A percentile compares a stretch with the other conserved stretches of the same genome.
phyloP scores from a whole-genome alignment of 164 flowering plant genomes.

The Magnolia sinica region DNA sequence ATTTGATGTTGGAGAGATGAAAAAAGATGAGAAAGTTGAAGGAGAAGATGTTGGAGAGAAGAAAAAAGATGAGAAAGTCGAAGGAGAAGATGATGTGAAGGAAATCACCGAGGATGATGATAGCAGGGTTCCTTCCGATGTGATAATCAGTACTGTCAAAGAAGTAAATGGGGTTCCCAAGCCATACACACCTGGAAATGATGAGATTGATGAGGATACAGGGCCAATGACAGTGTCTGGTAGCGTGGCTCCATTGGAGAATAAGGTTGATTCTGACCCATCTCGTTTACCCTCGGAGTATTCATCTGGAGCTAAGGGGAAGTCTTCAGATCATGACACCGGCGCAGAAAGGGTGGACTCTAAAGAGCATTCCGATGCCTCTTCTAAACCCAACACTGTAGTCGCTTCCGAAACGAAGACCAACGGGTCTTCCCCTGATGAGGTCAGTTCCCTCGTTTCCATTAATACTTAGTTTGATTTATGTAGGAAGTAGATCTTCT shows the following conservation, averaged over 20 bases:
- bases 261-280: neutral
- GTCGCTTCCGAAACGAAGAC: conserved; percentile 11
- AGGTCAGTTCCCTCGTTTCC: conserved; percentile 27
- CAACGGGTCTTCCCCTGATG: conserved; percentile 10
- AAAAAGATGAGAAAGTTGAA: neutral
- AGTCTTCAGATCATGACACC: neutral
- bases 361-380: conserved; percentile 11
- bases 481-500: no score
- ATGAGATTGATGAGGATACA: neutral
- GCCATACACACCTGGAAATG: neutral
- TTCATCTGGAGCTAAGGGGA: conserved; percentile 10
- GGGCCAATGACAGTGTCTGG: neutral
- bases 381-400: neutral
- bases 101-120: neutral
- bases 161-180: neutral
- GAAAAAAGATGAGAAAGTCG: conserved; percentile 14
- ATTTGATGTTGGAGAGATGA: neutral
- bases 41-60: conserved; percentile 9
- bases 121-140: neutral
- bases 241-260: neutral
- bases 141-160: neutral
- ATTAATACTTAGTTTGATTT: neutral
- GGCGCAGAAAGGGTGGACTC: conserved; percentile 6
- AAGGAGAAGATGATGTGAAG: neutral
- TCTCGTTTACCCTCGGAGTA: neutral